Percentiles rank a stretch among this genome's conserved stretches.
phyloP scores from a whole-genome alignment of 768 basidiomycete species.

The Termitomyces eurrhizus region DNA sequence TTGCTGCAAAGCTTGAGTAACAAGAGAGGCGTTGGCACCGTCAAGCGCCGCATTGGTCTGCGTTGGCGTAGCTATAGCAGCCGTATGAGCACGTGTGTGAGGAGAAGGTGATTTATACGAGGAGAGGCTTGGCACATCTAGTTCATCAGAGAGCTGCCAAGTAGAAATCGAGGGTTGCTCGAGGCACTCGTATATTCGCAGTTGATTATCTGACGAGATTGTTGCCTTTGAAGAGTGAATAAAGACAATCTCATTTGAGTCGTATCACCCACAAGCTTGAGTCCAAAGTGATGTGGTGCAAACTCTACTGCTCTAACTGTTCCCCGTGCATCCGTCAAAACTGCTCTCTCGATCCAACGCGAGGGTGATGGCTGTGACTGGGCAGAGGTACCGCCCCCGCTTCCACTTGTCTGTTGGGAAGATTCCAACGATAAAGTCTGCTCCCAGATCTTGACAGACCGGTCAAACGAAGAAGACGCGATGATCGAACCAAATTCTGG shows the following conservation, averaged over 20 bases:
- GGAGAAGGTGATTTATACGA: constrained; percentile 36
- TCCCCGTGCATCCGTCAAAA: constrained; percentile 80
- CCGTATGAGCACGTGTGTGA: constrained; percentile 46
- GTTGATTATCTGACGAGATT: constrained; percentile 81
- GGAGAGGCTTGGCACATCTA: constrained; percentile 64
- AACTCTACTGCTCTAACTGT: constrained; percentile 87
- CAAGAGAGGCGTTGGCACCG: constrained; percentile 53
- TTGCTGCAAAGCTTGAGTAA: constrained; percentile 64
- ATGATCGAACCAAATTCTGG: constrained; percentile 88
- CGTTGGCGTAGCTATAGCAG: constrained; percentile 68
- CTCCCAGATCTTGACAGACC: constrained; percentile 93
- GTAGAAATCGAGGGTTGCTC: constrained; percentile 69
- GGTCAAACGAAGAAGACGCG: constrained; percentile 85
- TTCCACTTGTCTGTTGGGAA: constrained; percentile 22
- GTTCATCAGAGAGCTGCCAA: constrained; percentile 74
- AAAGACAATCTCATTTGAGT: background rate
- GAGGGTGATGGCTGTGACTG: constrained; percentile 27
- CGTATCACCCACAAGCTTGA: constrained; percentile 68
- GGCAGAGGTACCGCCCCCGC: constrained; percentile 19
- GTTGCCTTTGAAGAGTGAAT: constrained; percentile 58
- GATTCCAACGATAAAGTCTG: constrained; percentile 38
- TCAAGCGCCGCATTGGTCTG: constrained; percentile 55
- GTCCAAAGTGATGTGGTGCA: constrained; percentile 79
- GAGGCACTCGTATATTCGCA: constrained; percentile 89
- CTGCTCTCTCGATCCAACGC: constrained; percentile 72